Evolutionary conservation across 2,329 filamentous ascomycete species (phyloP).

Genomic region (Endoconidiophora polonica): DNA sequence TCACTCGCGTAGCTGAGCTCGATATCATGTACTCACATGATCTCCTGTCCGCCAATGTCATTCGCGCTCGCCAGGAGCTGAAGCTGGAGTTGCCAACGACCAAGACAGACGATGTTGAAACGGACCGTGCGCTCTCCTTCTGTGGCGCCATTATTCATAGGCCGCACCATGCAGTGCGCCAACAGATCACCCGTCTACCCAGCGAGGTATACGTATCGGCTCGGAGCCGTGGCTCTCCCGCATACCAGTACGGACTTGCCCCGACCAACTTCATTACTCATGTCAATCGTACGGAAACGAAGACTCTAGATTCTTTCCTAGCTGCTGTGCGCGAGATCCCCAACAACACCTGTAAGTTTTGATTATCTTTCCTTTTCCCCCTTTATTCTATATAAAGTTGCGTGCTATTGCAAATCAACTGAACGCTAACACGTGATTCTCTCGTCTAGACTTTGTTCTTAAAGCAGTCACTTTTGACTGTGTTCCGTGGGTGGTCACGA

Average conservation of each 20-base stretch:
- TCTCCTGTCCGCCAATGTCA: constrained; percentile 64
- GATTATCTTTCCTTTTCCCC: neutral
- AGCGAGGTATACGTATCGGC: constrained; percentile 93
- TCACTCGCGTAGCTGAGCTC: constrained; percentile 82
- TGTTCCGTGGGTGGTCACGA: constrained; percentile 96
- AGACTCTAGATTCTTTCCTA: constrained; percentile 67
- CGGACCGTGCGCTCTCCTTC: constrained; percentile 79
- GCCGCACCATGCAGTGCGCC: constrained; percentile 87
- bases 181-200: constrained; percentile 93
- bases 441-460: constrained; percentile 57
- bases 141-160: constrained; percentile 87
- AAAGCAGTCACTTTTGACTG: constrained; percentile 98
- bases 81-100: constrained; percentile 67
- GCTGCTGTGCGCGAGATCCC: constrained; percentile 70
- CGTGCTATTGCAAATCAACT: neutral
- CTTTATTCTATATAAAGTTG: neutral
- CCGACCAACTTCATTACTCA: constrained; percentile 97
- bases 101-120: constrained; percentile 78
- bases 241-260: constrained; percentile 80
- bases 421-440: constrained; percentile 13
- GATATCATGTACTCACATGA: constrained; percentile 94
- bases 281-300: constrained; percentile 77
- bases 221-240: constrained; percentile 62
- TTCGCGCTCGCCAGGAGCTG: constrained; percentile 71
- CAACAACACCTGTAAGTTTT: constrained; percentile 67